A percentile compares a stretch with the other conserved stretches of the same genome.
Conservation (phyloP, 2,329 filamentous ascomycete species). For the Neofusicoccum parvum region DNA sequence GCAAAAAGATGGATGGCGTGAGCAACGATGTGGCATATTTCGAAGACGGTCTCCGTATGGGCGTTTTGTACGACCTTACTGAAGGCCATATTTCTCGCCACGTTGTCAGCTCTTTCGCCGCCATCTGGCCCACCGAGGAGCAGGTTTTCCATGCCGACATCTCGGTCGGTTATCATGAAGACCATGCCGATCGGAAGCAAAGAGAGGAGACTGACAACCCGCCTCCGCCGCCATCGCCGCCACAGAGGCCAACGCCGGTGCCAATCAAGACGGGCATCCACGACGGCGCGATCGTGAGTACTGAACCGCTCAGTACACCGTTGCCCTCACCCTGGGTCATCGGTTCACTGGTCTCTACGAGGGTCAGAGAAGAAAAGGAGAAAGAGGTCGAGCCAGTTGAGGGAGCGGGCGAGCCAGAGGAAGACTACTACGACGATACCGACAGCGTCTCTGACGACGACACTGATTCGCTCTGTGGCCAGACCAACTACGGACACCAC, state of each 20-base stretch:
- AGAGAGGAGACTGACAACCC: not conserved
- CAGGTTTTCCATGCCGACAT: not conserved
- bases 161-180: not conserved
- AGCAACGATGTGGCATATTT: constrained; percentile 12
- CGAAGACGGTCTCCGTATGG: not conserved
- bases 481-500: not conserved
- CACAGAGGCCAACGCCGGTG: not conserved
- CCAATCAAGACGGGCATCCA: not conserved
- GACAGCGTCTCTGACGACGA: not conserved
- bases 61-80: not conserved
- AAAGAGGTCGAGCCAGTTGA: not conserved
- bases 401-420: not conserved
- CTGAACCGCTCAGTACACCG: not conserved
- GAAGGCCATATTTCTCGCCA: constrained; percentile 9
- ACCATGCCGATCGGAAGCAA: not conserved
- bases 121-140: constrained; percentile 4
- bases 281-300: not conserved
- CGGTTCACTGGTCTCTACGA: not conserved
- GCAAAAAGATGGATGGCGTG: not conserved
- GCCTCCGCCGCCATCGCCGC: constrained; percentile 2
- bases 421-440: not conserved
- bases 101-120: not conserved
- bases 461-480: constrained; percentile 5
- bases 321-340: constrained; percentile 11
- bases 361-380: not conserved